Evolutionary conservation across 2,329 filamentous ascomycete genomes (phyloP), one percentile per base, ranked within the genome.

Genomic region (Cordyceps javanica): DNA sequence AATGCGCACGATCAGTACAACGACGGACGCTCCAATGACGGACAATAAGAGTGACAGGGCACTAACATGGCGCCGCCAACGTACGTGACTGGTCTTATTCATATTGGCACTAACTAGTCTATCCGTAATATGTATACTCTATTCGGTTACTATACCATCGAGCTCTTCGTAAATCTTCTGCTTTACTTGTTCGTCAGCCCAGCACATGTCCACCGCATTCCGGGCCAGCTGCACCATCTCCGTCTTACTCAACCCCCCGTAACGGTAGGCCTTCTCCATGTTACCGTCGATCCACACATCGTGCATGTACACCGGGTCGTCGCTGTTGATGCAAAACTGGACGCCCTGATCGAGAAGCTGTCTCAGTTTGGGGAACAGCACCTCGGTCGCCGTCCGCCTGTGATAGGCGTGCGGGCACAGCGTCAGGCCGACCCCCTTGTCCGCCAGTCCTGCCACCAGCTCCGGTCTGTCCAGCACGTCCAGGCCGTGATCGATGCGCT

Each of bases 401-500:
- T 64, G 61, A 19, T 65, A 66, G 5, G 60, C 62, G 25, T 60
- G 66, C 1, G 89, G 89, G 67, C 88, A 92, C 39, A 90, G 75
- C 0, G 86, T 88, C 58, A 91, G 69, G 67, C 90, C 64, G 23
- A 82, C 80, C 32, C 78, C 73, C 48, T 81, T 73, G 11, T 71
- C 66, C 0, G 79, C 83, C 10, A 90, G 75, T 21, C 80, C 75
- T 57, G 74, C 65, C 67, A 90, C 71, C 28, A 91, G 72, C 39
- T 69, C 74, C 0, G 75, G 69, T 61, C 88, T 81, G 41, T 87
- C 78, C 3, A 81, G 74, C 5, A 88, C 75, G 9, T 82, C 79
- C 57, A 90, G 83, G 1, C 88, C 88, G 67, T 91, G 87, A 67
- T 91, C 88, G 63, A 92, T 89, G 30, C 89, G 80, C 69, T 81